phyloP scores from a whole-genome alignment of 805 yeast genomes.

The Candida alai region DNA sequence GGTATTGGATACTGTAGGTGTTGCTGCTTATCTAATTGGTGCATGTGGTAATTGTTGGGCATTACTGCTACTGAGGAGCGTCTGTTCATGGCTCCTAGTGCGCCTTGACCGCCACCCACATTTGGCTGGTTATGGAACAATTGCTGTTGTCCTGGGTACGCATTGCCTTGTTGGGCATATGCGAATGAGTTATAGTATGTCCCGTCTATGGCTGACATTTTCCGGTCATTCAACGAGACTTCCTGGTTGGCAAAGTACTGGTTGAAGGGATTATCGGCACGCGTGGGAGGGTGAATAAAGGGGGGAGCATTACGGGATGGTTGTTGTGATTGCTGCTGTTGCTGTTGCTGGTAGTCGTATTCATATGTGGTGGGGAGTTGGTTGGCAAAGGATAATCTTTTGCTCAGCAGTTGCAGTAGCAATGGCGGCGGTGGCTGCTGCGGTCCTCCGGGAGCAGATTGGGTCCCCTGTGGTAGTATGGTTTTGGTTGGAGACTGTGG shows the following conservation, averaged over 20 bases:
- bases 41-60: slow-evolving; percentile 10
- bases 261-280: slow-evolving; percentile 44
- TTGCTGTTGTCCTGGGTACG: slow-evolving; percentile 6
- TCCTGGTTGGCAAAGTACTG: slow-evolving; percentile 40
- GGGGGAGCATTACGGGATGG: slow-evolving; percentile 16
- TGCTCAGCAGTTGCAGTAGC: slow-evolving; percentile 16
- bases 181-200: background rate
- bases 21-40: background rate
- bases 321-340: background rate
- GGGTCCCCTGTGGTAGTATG: no score
- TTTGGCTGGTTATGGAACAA: slow-evolving; percentile 1
- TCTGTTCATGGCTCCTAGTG: slow-evolving; percentile 8
- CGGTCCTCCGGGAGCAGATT: slow-evolving; percentile 11
- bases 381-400: slow-evolving; percentile 36
- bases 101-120: slow-evolving; percentile 2
- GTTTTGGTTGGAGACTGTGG: slow-evolving; percentile 28
- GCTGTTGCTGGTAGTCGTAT: slow-evolving; percentile 24
- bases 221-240: slow-evolving; percentile 29
- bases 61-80: slow-evolving; percentile 23
- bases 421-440: slow-evolving; percentile 4
- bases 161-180: background rate
- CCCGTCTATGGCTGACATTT: slow-evolving; percentile 33
- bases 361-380: slow-evolving; percentile 53
- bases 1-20: slow-evolving; percentile 9
- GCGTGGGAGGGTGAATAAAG: slow-evolving; percentile 39